Conservation (phyloP, 2,329 filamentous ascomycete species). For the Clonostachys rhizophaga region DNA sequence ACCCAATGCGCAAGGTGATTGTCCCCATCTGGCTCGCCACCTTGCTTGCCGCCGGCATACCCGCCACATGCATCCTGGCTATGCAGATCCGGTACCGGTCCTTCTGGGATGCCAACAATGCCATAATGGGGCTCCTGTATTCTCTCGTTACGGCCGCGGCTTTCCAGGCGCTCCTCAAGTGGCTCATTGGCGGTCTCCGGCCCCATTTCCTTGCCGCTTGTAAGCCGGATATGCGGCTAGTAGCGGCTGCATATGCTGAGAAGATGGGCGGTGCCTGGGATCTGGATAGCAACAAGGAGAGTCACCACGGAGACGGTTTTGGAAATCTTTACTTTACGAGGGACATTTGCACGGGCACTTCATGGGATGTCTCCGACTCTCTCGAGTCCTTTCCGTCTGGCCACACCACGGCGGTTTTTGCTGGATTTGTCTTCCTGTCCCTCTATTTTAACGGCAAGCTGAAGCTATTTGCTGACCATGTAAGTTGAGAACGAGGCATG, state of each 20-base stretch:
- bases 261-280: not conserved
- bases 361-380: not conserved
- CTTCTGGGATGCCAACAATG: constrained; percentile 59
- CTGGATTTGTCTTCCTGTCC: constrained; percentile 65
- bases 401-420: constrained; percentile 70
- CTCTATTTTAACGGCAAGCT: constrained; percentile 76
- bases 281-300: no score
- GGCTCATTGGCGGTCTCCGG: constrained; percentile 68
- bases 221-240: constrained; percentile 24
- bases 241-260: not conserved
- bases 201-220: constrained; percentile 70
- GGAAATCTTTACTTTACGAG: not conserved
- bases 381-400: constrained; percentile 61
- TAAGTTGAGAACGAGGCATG: not conserved
- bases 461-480: constrained; percentile 46
- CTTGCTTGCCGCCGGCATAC: constrained; percentile 50
- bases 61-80: constrained; percentile 50
- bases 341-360: not conserved
- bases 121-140: constrained; percentile 56
- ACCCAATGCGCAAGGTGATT: constrained; percentile 58
- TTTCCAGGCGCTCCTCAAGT: constrained; percentile 61
- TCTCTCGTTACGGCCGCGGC: constrained; percentile 52
- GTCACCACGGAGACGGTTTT: not conserved
- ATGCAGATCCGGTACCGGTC: constrained; percentile 53
- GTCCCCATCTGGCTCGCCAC: constrained; percentile 55